phyloP scores from a whole-genome alignment of 305 asterid genomes.

The Fraxinus albicans region DNA sequence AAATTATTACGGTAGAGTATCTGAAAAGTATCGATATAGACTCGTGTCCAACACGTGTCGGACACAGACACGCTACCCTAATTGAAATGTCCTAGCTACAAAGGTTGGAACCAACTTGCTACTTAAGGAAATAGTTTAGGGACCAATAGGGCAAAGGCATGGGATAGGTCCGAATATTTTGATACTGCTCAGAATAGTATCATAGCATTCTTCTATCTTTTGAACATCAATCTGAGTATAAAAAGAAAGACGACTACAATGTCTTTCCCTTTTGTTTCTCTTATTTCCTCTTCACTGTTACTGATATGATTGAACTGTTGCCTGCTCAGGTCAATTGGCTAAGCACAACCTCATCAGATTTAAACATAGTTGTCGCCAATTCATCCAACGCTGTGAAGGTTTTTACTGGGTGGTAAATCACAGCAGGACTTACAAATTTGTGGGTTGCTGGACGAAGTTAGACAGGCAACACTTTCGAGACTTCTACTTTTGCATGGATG shows the following conservation, averaged over 20 bases:
- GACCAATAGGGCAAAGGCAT: constrained; percentile 37
- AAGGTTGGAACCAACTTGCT: background rate
- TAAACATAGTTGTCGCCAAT: constrained; percentile 77
- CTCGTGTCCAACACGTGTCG: too few relatives aligned
- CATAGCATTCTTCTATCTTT: constrained; percentile 28
- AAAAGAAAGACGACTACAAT: constrained; percentile 46
- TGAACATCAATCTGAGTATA: constrained; percentile 45
- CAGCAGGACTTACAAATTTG: background rate
- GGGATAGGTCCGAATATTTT: constrained; percentile 66
- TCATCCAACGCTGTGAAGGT: constrained; percentile 48
- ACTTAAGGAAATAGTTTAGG: background rate
- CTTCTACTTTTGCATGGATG: background rate
- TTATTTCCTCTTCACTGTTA: background rate
- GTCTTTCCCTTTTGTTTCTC: background rate
- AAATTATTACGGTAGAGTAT: too few relatives aligned
- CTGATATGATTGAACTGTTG: constrained; percentile 11
- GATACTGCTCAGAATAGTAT: constrained; percentile 38
- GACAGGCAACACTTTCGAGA: background rate
- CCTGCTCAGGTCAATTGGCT: constrained; percentile 79
- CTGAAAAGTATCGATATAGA: too few relatives aligned
- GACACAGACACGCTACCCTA: too few relatives aligned
- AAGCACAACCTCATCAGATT: constrained; percentile 73
- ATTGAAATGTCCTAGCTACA: too few relatives aligned
- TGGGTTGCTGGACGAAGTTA: background rate
- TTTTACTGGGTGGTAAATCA: constrained; percentile 44